phyloP scores from a whole-genome alignment of 345 rosid genomes.

The Diplotaxis tenuifolia region DNA sequence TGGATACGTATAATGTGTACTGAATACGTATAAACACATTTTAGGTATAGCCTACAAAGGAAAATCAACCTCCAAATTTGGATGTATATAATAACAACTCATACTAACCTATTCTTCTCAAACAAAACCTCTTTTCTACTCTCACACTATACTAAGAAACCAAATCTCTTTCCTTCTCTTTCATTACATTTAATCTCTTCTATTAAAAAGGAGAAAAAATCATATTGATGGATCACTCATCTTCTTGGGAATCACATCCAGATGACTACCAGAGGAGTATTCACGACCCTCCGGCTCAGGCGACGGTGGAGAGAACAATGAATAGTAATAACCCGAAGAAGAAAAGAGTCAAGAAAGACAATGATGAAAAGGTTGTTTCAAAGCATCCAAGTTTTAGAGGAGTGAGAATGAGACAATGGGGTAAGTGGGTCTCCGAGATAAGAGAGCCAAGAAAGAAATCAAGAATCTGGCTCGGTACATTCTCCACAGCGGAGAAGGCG shows the following conservation, averaged over 20 bases:
- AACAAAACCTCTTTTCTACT: not conserved
- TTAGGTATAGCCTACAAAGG: constrained; percentile 29
- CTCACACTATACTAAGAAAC: not conserved
- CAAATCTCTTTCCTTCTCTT: constrained; percentile 1
- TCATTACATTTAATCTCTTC: not conserved
- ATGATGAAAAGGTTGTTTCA: constrained; percentile 26
- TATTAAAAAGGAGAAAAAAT: not conserved
- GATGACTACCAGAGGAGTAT: constrained; percentile 16
- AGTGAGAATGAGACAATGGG: constrained; percentile 94
- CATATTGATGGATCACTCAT: constrained; percentile 18
- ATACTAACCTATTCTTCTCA: constrained; percentile 32
- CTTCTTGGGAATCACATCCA: not conserved
- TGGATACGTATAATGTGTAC: not conserved
- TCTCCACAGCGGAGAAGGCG: constrained; percentile 89
- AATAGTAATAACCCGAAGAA: not conserved
- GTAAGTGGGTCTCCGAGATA: constrained; percentile 98
- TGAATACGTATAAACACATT: constrained; percentile 2
- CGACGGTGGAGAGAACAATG: constrained; percentile 4
- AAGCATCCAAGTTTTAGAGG: constrained; percentile 76
- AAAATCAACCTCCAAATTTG: constrained; percentile 1
- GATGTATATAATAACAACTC: constrained; percentile 32
- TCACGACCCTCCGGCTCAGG: constrained; percentile 6
- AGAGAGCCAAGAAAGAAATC: constrained; percentile 88
- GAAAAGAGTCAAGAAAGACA: constrained; percentile 25
- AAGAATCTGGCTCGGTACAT: constrained; percentile 97